These are phyloP conservation scores for Trichosporon sp. DNA, from an alignment of 1,284 basidiomycete genomes.

Conservation along the genomic window DNA sequence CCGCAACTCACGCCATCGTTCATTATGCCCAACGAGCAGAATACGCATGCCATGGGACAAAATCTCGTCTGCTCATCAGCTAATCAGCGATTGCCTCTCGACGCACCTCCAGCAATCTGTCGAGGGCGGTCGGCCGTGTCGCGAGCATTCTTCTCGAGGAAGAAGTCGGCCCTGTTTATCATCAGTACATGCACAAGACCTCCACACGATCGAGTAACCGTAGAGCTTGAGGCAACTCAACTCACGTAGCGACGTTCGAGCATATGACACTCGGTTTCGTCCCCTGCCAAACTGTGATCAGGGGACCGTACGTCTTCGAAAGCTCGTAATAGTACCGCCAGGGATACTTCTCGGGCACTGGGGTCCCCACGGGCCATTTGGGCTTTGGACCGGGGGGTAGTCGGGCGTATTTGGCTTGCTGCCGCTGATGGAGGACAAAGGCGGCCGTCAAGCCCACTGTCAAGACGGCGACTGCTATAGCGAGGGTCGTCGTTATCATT, in stretches of 20 bases:
- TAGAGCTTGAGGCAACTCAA: too few species aligned
- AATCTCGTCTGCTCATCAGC: too few species aligned
- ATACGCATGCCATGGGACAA: constrained; percentile 9
- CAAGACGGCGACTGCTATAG: too few species aligned
- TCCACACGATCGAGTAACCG: too few species aligned
- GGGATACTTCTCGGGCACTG: background rate
- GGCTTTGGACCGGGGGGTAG: background rate
- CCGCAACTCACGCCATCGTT: constrained; percentile 16
- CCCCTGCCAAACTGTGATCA: constrained; percentile 10
- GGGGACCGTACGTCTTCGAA: constrained; percentile 5
- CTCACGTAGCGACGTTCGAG: constrained; percentile 6
- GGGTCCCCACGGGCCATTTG: background rate
- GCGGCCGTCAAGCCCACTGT: too few species aligned
- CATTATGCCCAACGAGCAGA: constrained; percentile 8
- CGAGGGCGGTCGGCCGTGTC: constrained; percentile 52
- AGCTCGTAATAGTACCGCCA: constrained; percentile 9
- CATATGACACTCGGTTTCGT: background rate
- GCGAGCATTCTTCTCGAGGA: constrained; percentile 57
- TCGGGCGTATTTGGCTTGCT: too few species aligned
- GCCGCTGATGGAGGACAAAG: too few species aligned
- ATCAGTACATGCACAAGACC: too few species aligned
- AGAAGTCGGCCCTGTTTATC: background rate
- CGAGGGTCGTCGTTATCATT: too few species aligned
- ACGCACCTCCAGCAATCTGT: too few species aligned
- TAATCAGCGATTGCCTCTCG: too few species aligned